phyloP scores from a whole-genome alignment of 306 rosid species.

The Inga oerstediana region DNA sequence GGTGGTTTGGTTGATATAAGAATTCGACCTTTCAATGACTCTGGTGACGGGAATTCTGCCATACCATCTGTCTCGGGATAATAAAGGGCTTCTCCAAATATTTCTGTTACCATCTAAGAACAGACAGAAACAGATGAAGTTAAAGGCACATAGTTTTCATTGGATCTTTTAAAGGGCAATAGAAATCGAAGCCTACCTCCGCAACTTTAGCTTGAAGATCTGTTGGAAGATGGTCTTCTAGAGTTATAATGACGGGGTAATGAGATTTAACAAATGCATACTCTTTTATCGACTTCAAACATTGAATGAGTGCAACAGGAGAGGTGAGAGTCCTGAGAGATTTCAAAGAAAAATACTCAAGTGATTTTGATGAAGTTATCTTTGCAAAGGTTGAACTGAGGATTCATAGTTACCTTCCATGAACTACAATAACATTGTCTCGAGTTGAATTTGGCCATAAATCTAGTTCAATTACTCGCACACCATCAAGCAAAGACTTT shows the following conservation, averaged over 20 bases:
- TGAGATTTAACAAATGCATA: slow-evolving; percentile 80
- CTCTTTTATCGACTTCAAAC: slow-evolving; percentile 84
- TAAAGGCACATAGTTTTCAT: slow-evolving; percentile 1
- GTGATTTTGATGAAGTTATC: slow-evolving; percentile 18
- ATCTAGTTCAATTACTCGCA: slow-evolving; percentile 86
- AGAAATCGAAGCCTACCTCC: slow-evolving; percentile 51
- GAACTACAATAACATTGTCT: slow-evolving; percentile 75
- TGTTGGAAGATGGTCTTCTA: slow-evolving; percentile 87
- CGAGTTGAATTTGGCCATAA: slow-evolving; percentile 85
- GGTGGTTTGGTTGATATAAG: slow-evolving; percentile 92
- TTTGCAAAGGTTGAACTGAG: slow-evolving; percentile 21
- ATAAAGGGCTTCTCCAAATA: slow-evolving; percentile 75
- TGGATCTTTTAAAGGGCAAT: background rate
- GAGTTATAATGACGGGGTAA: slow-evolving; percentile 82
- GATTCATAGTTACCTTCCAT: slow-evolving; percentile 73
- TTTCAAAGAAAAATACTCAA: slow-evolving; percentile 27
- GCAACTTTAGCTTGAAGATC: slow-evolving; percentile 88
- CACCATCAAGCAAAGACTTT: slow-evolving; percentile 67
- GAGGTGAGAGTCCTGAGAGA: slow-evolving; percentile 77
- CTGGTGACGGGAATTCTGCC: slow-evolving; percentile 85
- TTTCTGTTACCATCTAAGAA: slow-evolving; percentile 63
- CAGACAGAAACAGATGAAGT: slow-evolving; percentile 23
- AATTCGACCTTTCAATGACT: slow-evolving; percentile 65
- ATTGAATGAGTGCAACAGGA: slow-evolving; percentile 77
- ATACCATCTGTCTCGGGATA: slow-evolving; percentile 58